Evolutionary conservation across 495 filamentous ascomycete species (phyloP).

Genomic region (Pyrenula massariospora): DNA sequence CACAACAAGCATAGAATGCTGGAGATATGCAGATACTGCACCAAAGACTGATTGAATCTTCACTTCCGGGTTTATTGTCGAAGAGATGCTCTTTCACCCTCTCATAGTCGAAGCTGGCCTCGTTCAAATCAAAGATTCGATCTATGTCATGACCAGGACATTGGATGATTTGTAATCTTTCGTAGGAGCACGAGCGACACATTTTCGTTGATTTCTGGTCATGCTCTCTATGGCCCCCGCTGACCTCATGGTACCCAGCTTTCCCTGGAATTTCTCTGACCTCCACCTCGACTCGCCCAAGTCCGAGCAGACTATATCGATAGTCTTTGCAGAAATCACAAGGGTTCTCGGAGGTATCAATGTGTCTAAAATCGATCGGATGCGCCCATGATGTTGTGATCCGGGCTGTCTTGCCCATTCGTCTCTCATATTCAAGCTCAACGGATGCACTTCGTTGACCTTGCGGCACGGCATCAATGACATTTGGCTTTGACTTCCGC

Average conservation of each 20-base stretch:
- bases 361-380: slow-evolving; percentile 21
- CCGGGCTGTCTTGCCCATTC: background rate
- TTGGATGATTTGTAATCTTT: slow-evolving; percentile 12
- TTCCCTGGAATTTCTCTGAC: slow-evolving; percentile 11
- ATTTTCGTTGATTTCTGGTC: slow-evolving; percentile 14
- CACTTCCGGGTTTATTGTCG: slow-evolving; percentile 7
- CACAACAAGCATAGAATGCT: slow-evolving; percentile 15
- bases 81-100: slow-evolving; percentile 1
- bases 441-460: background rate
- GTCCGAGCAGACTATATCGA: slow-evolving; percentile 18
- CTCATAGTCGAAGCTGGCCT: slow-evolving; percentile 5
- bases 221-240: slow-evolving; percentile 13
- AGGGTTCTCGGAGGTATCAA: background rate
- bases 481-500: background rate
- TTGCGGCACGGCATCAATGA: background rate
- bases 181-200: slow-evolving; percentile 18
- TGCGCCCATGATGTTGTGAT: slow-evolving; percentile 20
- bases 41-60: slow-evolving; percentile 9
- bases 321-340: slow-evolving; percentile 22
- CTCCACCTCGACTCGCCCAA: slow-evolving; percentile 11
- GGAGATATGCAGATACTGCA: slow-evolving; percentile 20
- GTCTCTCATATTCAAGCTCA: background rate
- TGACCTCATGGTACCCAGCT: slow-evolving; percentile 11
- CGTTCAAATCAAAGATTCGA: slow-evolving; percentile 8
- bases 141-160: slow-evolving; percentile 16